A percentile compares a stretch with the other conserved stretches of the same genome.
Evolutionary conservation across 371 early-diverging fungal genomes (phyloP).

Genomic region (Rhizopus arrhizus): DNA sequence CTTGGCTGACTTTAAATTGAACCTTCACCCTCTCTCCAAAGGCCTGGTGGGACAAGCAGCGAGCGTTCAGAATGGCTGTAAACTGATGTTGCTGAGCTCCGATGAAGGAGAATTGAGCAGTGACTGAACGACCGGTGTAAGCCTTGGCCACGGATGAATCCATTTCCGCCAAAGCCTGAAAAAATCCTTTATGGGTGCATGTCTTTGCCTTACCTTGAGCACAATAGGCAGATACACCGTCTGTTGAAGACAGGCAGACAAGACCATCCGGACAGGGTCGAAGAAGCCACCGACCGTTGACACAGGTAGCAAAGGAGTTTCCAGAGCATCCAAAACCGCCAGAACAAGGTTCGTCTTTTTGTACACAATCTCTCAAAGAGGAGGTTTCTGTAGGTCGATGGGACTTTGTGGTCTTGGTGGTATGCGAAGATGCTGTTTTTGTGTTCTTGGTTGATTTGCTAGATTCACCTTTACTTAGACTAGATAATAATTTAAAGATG

Average conservation of each 20-base stretch:
- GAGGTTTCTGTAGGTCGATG: constrained; percentile 1
- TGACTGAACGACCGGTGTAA: constrained; percentile 27
- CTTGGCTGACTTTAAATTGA: constrained; percentile 30
- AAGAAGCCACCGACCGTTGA: constrained; percentile 30
- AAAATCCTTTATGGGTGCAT: not conserved
- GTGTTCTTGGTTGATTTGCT: constrained; percentile 7
- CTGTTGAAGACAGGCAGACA: constrained; percentile 35
- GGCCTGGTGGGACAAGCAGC: constrained; percentile 21
- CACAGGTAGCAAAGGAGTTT: constrained; percentile 31
- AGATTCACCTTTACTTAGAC: constrained; percentile 1
- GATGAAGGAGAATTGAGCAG: constrained; percentile 30
- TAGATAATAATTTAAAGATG: constrained; percentile 32
- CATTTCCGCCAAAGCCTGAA: constrained; percentile 1
- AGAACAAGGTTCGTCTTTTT: constrained; percentile 20
- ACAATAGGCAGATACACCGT: constrained; percentile 41
- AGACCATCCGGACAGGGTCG: constrained; percentile 28
- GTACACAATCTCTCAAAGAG: constrained; percentile 8
- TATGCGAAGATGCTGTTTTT: not conserved
- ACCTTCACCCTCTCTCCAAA: constrained; percentile 25
- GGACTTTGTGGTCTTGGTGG: not conserved
- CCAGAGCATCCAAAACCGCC: constrained; percentile 23
- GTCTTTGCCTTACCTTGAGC: constrained; percentile 20
- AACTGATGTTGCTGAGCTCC: constrained; percentile 7
- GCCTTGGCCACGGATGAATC: constrained; percentile 24
- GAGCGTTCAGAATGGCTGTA: constrained; percentile 35